phyloP scores from a whole-genome alignment of 1,139 yeast genomes.

The Petasospora rhodanensis region DNA sequence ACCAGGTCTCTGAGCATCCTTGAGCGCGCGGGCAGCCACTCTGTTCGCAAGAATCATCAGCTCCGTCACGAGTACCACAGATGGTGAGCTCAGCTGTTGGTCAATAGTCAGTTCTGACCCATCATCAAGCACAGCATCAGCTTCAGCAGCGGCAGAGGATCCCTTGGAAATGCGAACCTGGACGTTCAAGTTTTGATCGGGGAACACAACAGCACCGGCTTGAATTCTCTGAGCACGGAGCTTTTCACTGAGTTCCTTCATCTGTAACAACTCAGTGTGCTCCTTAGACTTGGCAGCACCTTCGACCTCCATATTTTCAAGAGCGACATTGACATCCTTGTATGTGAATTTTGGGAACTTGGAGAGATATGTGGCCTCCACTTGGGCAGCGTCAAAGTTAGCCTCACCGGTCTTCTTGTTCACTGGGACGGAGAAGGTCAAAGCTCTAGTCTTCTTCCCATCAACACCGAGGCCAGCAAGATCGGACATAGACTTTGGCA shows the following conservation, averaged over 20 bases:
- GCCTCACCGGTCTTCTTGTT: constrained; percentile 30
- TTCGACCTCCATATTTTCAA: constrained; percentile 19
- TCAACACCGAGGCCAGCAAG: constrained; percentile 55
- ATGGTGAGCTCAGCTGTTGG: constrained; percentile 30
- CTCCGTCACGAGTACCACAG: constrained; percentile 67
- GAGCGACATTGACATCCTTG: constrained; percentile 40
- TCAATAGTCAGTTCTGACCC: constrained; percentile 20
- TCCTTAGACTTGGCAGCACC: constrained; percentile 8
- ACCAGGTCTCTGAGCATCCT: constrained; percentile 42
- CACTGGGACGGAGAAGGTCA: constrained; percentile 41
- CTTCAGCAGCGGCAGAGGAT: not conserved
- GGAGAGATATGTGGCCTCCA: constrained; percentile 37
- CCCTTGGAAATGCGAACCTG: constrained; percentile 13
- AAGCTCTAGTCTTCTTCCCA: constrained; percentile 41
- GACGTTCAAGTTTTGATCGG: constrained; percentile 27
- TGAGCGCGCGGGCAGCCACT: constrained; percentile 51
- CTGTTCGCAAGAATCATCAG: constrained; percentile 77
- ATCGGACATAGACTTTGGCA: constrained; percentile 55
- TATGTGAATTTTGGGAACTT: constrained; percentile 48
- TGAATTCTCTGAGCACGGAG: constrained; percentile 31
- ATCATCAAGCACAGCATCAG: constrained; percentile 13
- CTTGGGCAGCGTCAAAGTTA: constrained; percentile 28
- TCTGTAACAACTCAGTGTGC: constrained; percentile 31
- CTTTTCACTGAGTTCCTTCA: constrained; percentile 32
- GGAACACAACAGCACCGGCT: constrained; percentile 34